phyloP scores from a whole-genome alignment of 495 filamentous ascomycete species.

The Xylaria castorea region DNA sequence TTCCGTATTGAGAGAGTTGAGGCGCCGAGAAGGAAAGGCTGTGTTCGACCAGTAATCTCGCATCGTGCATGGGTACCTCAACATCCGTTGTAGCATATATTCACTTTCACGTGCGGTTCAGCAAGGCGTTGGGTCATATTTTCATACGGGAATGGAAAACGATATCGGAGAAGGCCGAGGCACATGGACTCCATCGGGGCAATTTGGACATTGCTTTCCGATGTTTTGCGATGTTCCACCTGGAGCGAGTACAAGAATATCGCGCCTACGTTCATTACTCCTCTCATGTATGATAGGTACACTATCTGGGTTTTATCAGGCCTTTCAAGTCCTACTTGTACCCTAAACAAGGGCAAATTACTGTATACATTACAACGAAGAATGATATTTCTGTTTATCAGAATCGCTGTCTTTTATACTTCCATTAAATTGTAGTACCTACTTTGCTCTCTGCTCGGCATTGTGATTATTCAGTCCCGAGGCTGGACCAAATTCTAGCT shows the following conservation, averaged over 20 bases:
- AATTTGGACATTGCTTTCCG: conserved; percentile 21
- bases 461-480: not conserved
- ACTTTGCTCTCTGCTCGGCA: not conserved
- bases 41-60: conserved; percentile 34
- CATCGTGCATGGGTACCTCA: conserved; percentile 16
- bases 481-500: not conserved
- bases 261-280: conserved; percentile 39
- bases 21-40: conserved; percentile 65
- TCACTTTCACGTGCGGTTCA: conserved; percentile 29
- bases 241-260: conserved; percentile 21
- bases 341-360: conserved; percentile 13
- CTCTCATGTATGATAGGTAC: conserved; percentile 39
- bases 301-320: conserved; percentile 3
- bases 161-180: conserved; percentile 23
- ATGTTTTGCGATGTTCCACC: conserved; percentile 16
- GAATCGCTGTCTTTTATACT: conserved; percentile 1
- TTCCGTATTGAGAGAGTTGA: conserved; percentile 83
- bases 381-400: conserved; percentile 16
- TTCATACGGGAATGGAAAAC: conserved; percentile 29
- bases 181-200: conserved; percentile 19
- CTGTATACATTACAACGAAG: conserved; percentile 26
- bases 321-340: conserved; percentile 25
- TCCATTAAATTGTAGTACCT: not conserved
- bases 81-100: conserved; percentile 31
- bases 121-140: conserved; percentile 42